Evolutionary conservation across 495 filamentous ascomycete genomes (phyloP).

Genomic region (Aspergillus sclerotiicarbonarius): DNA sequence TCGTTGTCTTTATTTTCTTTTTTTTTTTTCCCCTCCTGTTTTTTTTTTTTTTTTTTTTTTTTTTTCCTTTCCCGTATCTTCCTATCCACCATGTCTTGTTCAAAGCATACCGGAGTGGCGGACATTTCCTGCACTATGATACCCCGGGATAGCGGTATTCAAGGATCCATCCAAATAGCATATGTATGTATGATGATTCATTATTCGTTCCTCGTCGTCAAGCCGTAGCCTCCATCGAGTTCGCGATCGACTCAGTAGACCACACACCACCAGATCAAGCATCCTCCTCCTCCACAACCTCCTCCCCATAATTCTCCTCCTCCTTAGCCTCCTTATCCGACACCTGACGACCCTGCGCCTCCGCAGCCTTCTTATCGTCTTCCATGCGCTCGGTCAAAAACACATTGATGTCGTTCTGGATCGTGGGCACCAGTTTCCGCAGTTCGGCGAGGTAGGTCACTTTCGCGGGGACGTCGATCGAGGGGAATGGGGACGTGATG

Average conservation of each 20-base stretch:
- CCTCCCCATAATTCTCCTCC: constrained; percentile 86
- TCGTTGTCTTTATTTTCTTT: constrained; percentile 14
- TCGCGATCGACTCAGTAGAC: no score
- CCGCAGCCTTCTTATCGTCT: constrained; percentile 65
- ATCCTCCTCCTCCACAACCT: constrained; percentile 60
- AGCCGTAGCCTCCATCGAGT: no score
- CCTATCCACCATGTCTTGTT: constrained; percentile 6
- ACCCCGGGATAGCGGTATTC: constrained; percentile 36
- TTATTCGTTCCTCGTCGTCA: no score
- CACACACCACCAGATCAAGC: no score
- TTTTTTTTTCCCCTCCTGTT: constrained; percentile 16
- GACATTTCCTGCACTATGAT: constrained; percentile 36
- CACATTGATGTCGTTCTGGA: constrained; percentile 76
- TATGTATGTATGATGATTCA: no score
- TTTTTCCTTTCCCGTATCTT: constrained; percentile 16
- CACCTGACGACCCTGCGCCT: constrained; percentile 38
- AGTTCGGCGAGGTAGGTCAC: constrained; percentile 66
- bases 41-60: constrained; percentile 15
- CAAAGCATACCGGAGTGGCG: constrained; percentile 18
- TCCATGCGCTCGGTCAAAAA: constrained; percentile 89
- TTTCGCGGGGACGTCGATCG: constrained; percentile 51
- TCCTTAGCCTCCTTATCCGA: constrained; percentile 62
- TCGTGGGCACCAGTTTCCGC: constrained; percentile 52
- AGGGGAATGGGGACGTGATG: constrained; percentile 30
- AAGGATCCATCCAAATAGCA: not conserved